Percentiles rank a stretch among this genome's conserved stretches.
Conservation (phyloP, 176 grass and related monocot species). For the Coix lacrymajobi region DNA sequence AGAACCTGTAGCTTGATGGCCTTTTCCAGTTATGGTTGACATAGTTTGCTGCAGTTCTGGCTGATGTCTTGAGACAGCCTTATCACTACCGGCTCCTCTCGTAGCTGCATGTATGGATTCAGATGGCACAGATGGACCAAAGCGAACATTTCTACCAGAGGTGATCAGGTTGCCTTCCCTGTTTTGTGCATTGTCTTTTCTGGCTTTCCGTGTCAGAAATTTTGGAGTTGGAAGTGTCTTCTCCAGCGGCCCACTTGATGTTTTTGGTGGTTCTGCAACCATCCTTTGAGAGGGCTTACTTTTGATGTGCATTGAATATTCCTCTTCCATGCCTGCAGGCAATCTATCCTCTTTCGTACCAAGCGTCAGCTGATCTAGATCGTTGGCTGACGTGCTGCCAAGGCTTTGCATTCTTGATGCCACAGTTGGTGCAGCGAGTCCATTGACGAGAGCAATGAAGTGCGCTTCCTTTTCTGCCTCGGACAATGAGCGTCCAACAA, state of each 20-base stretch:
- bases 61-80: constrained; percentile 24
- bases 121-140: constrained; percentile 38
- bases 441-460: constrained; percentile 70
- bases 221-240: constrained; percentile 8
- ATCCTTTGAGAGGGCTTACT: constrained; percentile 6
- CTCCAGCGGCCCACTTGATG: neutral
- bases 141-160: constrained; percentile 19
- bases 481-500: constrained; percentile 10
- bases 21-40: neutral
- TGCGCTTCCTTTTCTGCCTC: constrained; percentile 48
- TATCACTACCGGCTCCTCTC: neutral
- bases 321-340: neutral
- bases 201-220: constrained; percentile 7
- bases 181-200: constrained; percentile 7
- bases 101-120: constrained; percentile 27
- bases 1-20: neutral
- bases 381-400: constrained; percentile 21
- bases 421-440: constrained; percentile 16
- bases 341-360: constrained; percentile 28
- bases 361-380: constrained; percentile 35
- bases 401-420: constrained; percentile 12
- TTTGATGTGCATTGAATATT: neutral
- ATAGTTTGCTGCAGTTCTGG: neutral
- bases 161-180: constrained; percentile 6
- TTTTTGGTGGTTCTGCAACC: neutral